Evolutionary conservation across 352 stramenopile genomes (phyloP), one percentile per base, ranked within the genome.

Genomic region (Globisporangium splendens): DNA sequence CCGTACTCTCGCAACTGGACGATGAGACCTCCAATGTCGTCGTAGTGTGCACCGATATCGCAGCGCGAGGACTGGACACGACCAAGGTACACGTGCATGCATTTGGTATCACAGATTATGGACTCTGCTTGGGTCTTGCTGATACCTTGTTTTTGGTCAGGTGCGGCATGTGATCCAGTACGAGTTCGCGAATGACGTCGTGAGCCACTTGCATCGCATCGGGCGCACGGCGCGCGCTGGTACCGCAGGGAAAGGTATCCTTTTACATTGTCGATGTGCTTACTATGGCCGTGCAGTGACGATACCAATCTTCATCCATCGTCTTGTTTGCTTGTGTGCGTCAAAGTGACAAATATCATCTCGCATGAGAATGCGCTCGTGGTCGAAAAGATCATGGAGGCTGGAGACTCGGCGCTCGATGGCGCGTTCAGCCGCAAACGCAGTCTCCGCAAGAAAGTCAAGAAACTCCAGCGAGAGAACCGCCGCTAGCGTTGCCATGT

Each of bases 361-460:
- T 80, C 69, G 1, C 57, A 48, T 0, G 69, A 89, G 46, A 91
- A 90, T 58, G 69, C 59, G 17, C 68, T 91, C 1, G 73, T 91
- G 33, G 55, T 90, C 8, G 68, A 68, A 11, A 88, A 91, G 61
- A 91, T 91, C 67, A 61, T 68, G 14, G 70, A 79, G 48, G 81
- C 81, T 0, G 81, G 80, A 6, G 55, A 33, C 0, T 70, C 70
- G 17, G 76, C 75, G 28, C 74, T 91, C 41, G 54, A 77, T 21
- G 72, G 75, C 24, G 84, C 71, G n/a, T 94, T 94, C 68, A 94
- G 81, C 58, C 77, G 81, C 1, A 91, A 91, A 51, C 79, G 81
- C 17, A 94, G 84, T 61, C 78, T 94, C 33, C 78, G 81, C 50
- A 90, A 91, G 60, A 91, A 91, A 57, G 81, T 85, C 52, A 89